Base-by-base conservation (phyloP, 352 stramenopile genomes). In the Globisporangium solare region DNA sequence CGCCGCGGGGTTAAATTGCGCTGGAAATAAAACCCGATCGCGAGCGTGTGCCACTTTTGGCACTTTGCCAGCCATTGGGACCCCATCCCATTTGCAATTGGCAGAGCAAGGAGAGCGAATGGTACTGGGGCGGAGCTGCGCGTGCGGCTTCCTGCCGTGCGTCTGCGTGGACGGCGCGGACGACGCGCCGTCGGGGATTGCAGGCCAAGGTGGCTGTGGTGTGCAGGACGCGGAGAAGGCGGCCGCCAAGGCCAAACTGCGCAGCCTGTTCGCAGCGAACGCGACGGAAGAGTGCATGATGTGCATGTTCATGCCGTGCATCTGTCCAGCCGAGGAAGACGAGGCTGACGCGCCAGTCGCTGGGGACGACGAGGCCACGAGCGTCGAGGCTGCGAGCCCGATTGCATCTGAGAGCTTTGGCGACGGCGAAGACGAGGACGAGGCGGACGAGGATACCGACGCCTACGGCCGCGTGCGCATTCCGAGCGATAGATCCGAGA, bases 251-350 rank as follows among this genome's bases (percentile, higher is more conserved):
- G 54, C 72, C 12, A 73, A 83, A 47, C 61, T 92, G 17, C 76
- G 74, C 48, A 67, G 63, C 43, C 64, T 92, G 27, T 74, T 89
- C 37, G 73, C 71, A 1, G 71, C 67, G 18, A 72, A 87, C 43
- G 76, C 79, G 43, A 85, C 75, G 18, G 69, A 63, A 27, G 67
- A 83, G 59, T 92, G 81, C 55, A 65, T 71, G 60, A 79, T 64
- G 58, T 92, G 81, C 60, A 88, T 89, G 81, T 78, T 92, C 54
- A 56, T 92, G 52, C 81, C 81, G 32, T 92, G 81, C 55, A 92
- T 92, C 64, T 92, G 81, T 45, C 81, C 81, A 43, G 62, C 58
- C 12, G 73, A 87, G 32, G 76, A 89, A n/a, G 74, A 84, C 0
- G 21, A 27, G 24, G 21, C 39, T 20, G 24, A 50, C 8, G 27